phyloP scores from a whole-genome alignment of 768 basidiomycete genomes.

The Tremella mesenterica region DNA sequence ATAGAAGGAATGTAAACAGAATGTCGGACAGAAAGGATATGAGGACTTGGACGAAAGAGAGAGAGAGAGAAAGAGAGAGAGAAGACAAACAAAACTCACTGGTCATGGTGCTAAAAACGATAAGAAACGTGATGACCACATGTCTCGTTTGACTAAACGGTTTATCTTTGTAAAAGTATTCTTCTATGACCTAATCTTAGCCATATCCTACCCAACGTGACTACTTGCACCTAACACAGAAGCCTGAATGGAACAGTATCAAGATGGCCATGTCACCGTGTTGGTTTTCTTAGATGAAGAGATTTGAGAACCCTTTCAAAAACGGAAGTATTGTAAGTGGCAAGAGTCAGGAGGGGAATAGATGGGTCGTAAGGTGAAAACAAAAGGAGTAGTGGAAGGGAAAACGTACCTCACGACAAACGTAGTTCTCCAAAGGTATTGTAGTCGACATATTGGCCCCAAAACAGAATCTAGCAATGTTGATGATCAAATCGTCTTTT shows the following conservation, averaged over 20 bases:
- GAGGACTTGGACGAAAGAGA: background rate
- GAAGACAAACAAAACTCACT: constrained; percentile 50
- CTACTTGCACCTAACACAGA: background rate
- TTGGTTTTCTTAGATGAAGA: no score
- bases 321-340: no score
- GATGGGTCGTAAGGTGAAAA: no score
- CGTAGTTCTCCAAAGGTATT: constrained; percentile 86
- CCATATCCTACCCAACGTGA: background rate
- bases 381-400: no score
- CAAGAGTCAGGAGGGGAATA: no score
- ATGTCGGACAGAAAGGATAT: background rate
- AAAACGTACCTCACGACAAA: constrained; percentile 96
- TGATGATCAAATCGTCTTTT: constrained; percentile 76
- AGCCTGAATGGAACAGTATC: no score
- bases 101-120: constrained; percentile 71
- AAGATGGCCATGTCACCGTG: no score
- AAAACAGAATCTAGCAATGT: constrained; percentile 87
- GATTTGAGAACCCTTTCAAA: no score
- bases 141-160: constrained; percentile 73
- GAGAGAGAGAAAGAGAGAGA: background rate
- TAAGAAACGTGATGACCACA: constrained; percentile 77
- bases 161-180: constrained; percentile 88
- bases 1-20: background rate
- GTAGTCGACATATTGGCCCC: constrained; percentile 96
- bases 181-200: constrained; percentile 65